phyloP scores from a whole-genome alignment of 129 eudicot genomes.

The Flaveria bidentis region DNA sequence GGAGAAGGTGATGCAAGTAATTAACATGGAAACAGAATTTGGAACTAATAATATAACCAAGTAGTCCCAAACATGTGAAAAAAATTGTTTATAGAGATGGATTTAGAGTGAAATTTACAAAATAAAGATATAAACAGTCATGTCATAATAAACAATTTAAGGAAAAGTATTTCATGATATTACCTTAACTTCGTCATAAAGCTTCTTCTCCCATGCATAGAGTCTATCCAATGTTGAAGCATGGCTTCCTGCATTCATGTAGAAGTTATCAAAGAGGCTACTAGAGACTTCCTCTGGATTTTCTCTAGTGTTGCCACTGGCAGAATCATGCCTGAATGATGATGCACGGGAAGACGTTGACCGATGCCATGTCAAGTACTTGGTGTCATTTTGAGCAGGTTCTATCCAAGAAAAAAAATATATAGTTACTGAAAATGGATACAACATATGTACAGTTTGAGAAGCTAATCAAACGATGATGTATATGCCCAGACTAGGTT shows the following conservation, averaged over 20 bases:
- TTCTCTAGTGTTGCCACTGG: conserved; percentile 50
- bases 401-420: conserved; percentile 39
- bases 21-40: neutral
- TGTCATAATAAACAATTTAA: neutral
- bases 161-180: conserved; percentile 9
- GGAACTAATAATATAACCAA: neutral
- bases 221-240: conserved; percentile 96
- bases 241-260: conserved; percentile 92
- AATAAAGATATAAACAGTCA: neutral
- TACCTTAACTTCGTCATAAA: conserved; percentile 99
- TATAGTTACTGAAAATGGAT: neutral
- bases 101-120: neutral
- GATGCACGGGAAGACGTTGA: conserved; percentile 90
- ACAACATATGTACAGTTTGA: conserved; percentile 3
- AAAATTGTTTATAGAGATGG: neutral
- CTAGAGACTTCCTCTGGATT: conserved; percentile 53
- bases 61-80: neutral
- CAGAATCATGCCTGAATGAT: conserved; percentile 75
- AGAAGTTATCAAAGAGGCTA: conserved; percentile 68
- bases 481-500: conserved; percentile 8
- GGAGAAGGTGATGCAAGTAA: neutral
- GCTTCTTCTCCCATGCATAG: conserved; percentile 92
- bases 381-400: conserved; percentile 71
- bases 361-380: conserved; percentile 94
- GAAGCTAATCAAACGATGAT: conserved; percentile 8